phyloP scores from a whole-genome alignment of 306 rosid genomes.

The Hippophae gyantsensis region DNA sequence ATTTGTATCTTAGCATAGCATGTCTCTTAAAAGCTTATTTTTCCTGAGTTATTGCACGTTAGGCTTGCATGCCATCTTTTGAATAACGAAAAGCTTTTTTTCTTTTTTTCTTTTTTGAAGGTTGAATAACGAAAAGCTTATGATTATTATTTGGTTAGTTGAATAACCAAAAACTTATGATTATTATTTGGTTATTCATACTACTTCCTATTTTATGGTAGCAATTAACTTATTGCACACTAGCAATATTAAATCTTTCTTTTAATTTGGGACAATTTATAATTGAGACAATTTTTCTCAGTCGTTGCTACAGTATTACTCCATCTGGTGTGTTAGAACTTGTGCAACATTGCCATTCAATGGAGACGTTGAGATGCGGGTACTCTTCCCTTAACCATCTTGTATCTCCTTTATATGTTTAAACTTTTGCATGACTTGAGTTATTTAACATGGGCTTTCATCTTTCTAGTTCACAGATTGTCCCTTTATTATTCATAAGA shows the following conservation, averaged over 20 bases:
- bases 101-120: background rate
- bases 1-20: background rate
- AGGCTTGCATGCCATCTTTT: conserved; percentile 7
- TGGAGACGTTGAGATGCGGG: conserved; percentile 95
- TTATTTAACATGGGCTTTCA: background rate
- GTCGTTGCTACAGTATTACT: conserved; percentile 62
- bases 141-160: too few species aligned
- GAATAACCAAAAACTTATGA: conserved; percentile 1
- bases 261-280: conserved; percentile 29
- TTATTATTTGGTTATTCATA: background rate
- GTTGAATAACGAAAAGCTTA: background rate
- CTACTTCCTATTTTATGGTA: background rate
- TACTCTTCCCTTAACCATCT: conserved; percentile 17
- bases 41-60: background rate
- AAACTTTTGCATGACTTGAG: background rate
- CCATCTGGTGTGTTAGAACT: conserved; percentile 59
- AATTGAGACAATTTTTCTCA: conserved; percentile 36
- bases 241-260: conserved; percentile 13
- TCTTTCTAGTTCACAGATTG: background rate
- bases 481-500: too few species aligned
- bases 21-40: background rate
- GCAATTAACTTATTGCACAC: conserved; percentile 2
- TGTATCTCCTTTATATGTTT: background rate
- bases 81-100: conserved; percentile 5
- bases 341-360: conserved; percentile 53